These are phyloP conservation scores for Monosporascus sp. DNA, from an alignment of 2,329 filamentous ascomycete species.

Conservation along the genomic window DNA sequence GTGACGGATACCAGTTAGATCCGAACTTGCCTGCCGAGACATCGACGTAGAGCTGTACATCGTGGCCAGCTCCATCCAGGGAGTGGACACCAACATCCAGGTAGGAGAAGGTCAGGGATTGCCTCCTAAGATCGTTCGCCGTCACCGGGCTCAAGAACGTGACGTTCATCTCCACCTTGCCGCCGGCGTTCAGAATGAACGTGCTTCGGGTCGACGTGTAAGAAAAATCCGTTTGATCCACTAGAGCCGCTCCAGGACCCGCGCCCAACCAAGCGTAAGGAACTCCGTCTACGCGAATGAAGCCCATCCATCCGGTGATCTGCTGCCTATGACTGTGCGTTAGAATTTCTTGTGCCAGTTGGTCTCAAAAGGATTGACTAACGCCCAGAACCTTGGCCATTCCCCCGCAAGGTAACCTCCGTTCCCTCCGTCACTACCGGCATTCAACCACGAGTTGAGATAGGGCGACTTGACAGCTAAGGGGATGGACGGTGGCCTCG, in stretches of 20 bases:
- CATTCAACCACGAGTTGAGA: slow-evolving; percentile 63
- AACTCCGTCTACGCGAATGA: slow-evolving; percentile 62
- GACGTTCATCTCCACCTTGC: slow-evolving; percentile 57
- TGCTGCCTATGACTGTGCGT: slow-evolving; percentile 38
- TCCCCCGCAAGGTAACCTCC: slow-evolving; percentile 63
- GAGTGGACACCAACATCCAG: slow-evolving; percentile 59
- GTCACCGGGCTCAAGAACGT: slow-evolving; percentile 69
- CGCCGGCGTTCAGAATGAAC: slow-evolving; percentile 61
- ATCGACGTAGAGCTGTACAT: slow-evolving; percentile 68
- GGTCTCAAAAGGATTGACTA: slow-evolving; percentile 9
- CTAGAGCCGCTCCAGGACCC: slow-evolving; percentile 41
- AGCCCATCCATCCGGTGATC: slow-evolving; percentile 60
- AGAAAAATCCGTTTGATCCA: slow-evolving; percentile 57
- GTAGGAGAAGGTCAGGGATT: slow-evolving; percentile 68
- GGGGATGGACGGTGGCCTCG: slow-evolving; percentile 62
- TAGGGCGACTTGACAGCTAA: slow-evolving; percentile 73
- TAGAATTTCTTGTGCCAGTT: not conserved
- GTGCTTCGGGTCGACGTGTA: slow-evolving; percentile 70
- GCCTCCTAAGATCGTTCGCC: slow-evolving; percentile 58
- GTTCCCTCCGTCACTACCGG: slow-evolving; percentile 55
- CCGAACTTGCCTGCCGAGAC: slow-evolving; percentile 56
- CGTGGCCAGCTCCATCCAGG: slow-evolving; percentile 55
- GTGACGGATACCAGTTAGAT: not conserved
- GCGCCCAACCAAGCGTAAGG: slow-evolving; percentile 65
- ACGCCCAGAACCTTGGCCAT: slow-evolving; percentile 68